These are phyloP conservation scores for Diaporthe longicolla DNA, from an alignment of 2,329 filamentous ascomycete genomes.

Conservation along the genomic window DNA sequence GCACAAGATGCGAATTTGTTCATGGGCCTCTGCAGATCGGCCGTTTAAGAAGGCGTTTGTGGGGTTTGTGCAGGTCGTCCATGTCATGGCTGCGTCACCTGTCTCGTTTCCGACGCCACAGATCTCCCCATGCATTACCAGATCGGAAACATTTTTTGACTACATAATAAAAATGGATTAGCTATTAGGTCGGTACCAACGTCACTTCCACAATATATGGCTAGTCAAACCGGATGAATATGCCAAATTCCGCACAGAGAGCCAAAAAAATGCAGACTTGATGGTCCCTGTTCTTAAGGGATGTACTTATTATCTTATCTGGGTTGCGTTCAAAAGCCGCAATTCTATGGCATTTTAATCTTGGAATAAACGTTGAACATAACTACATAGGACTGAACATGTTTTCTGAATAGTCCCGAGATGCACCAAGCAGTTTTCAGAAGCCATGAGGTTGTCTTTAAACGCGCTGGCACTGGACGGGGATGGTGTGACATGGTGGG, in stretches of 20 bases:
- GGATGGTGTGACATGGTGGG: neutral
- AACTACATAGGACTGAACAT: neutral
- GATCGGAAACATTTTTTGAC: neutral
- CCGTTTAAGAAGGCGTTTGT: slow-evolving; percentile 1
- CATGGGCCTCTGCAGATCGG: slow-evolving; percentile 13
- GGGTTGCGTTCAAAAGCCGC: neutral
- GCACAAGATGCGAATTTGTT: neutral
- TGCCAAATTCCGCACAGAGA: too few relatives aligned
- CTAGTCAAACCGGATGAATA: too few relatives aligned
- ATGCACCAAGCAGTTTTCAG: neutral
- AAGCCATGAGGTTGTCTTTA: neutral
- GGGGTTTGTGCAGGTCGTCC: slow-evolving; percentile 15
- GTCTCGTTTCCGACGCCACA: neutral
- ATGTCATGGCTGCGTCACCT: slow-evolving; percentile 28
- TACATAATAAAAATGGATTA: neutral
- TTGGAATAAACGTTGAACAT: neutral
- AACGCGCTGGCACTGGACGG: too few relatives aligned
- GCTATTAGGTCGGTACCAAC: neutral
- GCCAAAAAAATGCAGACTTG: neutral
- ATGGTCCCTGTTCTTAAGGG: neutral
- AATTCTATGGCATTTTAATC: neutral
- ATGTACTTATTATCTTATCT: neutral
- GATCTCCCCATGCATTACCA: neutral
- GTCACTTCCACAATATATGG: neutral
- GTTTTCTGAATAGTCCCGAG: neutral